Base-by-base conservation (phyloP, 1,284 basidiomycete species). In the Leucoagaricus sp. region DNA sequence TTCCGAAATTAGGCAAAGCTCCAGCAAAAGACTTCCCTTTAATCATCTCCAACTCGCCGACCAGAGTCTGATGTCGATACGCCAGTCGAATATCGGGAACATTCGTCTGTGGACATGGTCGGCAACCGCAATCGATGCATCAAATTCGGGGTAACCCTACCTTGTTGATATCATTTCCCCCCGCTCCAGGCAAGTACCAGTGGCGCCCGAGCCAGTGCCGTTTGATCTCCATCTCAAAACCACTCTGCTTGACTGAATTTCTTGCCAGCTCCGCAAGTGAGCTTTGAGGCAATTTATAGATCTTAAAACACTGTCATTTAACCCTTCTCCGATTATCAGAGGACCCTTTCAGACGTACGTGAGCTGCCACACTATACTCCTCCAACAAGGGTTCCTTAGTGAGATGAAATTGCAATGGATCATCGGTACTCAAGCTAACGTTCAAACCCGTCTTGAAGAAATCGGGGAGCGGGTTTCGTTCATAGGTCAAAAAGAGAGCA, bases 181-280 rank as follows among this genome's bases (percentile, higher is more conserved):
- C 85, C 2, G 89, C 85, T 26, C 94, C 94, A 4, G 93, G 90
- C 25, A 93, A 76, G 71, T 94, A 96, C 91, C 94, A 98, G 60
- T 90, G 77, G 60, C 89, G 81, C 0, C 95, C 94, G 3, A 97
- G 78, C 96, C 97, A 99, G 72, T 98, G 97, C 13, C 94, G 87
- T 76, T 99, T 99, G 67, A 98, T 75, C 72, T 97, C 92, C 94
- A 98, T 98, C 75, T 99, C 97, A 73, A 98, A 99, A 1, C 97
- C 97, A 62, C 92, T 95, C 71, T 99, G 97, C 53, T 94, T 79
- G 33, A 98, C 96, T 1, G 93, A 96, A 75, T 98, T 99, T 46
- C 96, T 86, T 17, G 97, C 96, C 25, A 99, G 83, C 75, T 99
- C 96, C 46, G 87, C 88, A 4, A 92, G 77, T 1, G 89, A 90